phyloP scores from a whole-genome alignment of 208 protist species.

The Wallacemonas sp. region DNA sequence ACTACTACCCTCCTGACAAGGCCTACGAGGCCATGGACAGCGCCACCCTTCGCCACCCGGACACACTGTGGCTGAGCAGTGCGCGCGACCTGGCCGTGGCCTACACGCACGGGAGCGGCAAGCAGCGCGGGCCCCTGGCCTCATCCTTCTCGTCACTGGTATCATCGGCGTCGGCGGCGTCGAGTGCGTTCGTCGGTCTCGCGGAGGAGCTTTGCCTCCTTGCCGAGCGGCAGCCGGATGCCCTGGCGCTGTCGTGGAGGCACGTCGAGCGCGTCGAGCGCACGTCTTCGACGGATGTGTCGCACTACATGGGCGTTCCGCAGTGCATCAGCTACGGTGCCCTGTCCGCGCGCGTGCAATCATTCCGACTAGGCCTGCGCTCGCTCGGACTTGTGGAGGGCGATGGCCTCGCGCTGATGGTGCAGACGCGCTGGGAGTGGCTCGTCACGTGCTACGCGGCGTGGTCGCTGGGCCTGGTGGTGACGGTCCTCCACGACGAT shows the following conservation, averaged over 20 bases:
- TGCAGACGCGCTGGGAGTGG: constrained; percentile 81
- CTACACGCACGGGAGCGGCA: constrained; percentile 22
- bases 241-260: constrained; percentile 19
- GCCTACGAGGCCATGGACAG: constrained; percentile 37
- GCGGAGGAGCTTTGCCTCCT: neutral
- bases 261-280: constrained; percentile 17
- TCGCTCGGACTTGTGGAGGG: constrained; percentile 46
- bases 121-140: neutral
- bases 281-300: neutral
- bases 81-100: neutral
- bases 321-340: constrained; percentile 51
- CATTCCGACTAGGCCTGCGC: constrained; percentile 57
- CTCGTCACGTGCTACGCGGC: constrained; percentile 64
- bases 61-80: neutral
- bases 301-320: constrained; percentile 46
- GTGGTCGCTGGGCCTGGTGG: constrained; percentile 52
- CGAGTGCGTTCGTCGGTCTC: neutral
- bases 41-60: constrained; percentile 29
- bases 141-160: too few relatives aligned
- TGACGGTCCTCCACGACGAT: constrained; percentile 38
- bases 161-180: too few relatives aligned
- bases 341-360: constrained; percentile 51
- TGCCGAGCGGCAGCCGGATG: neutral
- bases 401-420: constrained; percentile 47
- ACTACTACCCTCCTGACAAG: constrained; percentile 31